Evolutionary conservation across 148 eudicot species (phyloP).

Genomic region (Nyssa sinensis): DNA sequence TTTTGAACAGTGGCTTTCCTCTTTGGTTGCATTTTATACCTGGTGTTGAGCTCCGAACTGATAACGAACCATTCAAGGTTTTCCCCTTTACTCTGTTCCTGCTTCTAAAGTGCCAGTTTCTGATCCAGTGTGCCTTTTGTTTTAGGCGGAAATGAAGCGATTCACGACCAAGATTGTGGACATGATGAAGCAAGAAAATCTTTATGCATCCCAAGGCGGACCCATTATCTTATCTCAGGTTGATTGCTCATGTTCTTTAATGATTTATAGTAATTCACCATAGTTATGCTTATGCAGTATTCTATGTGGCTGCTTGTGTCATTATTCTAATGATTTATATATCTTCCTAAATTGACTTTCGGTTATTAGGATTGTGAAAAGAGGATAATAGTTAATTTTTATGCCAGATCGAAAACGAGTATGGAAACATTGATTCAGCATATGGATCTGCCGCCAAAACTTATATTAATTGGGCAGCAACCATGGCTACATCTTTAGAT

Average conservation of each 20-base stretch:
- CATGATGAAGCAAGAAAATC: constrained; percentile 80
- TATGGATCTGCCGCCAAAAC: constrained; percentile 70
- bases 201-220: constrained; percentile 97
- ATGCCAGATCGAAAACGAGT: constrained; percentile 87
- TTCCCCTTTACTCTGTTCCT: background rate
- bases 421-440: constrained; percentile 60
- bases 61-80: constrained; percentile 91
- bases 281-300: background rate
- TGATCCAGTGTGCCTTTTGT: constrained; percentile 1
- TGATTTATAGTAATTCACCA: background rate
- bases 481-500: constrained; percentile 81
- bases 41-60: constrained; percentile 76
- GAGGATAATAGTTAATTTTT: background rate
- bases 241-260: constrained; percentile 11
- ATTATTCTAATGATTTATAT: background rate
- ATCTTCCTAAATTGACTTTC: background rate
- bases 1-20: constrained; percentile 82
- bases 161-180: constrained; percentile 80
- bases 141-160: constrained; percentile 86
- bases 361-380: background rate
- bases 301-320: background rate
- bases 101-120: background rate
- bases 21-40: constrained; percentile 94
- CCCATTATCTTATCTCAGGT: constrained; percentile 97
- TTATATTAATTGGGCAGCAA: constrained; percentile 89